phyloP scores from a whole-genome alignment of 164 flowering plant species.

The Stephania japonica region DNA sequence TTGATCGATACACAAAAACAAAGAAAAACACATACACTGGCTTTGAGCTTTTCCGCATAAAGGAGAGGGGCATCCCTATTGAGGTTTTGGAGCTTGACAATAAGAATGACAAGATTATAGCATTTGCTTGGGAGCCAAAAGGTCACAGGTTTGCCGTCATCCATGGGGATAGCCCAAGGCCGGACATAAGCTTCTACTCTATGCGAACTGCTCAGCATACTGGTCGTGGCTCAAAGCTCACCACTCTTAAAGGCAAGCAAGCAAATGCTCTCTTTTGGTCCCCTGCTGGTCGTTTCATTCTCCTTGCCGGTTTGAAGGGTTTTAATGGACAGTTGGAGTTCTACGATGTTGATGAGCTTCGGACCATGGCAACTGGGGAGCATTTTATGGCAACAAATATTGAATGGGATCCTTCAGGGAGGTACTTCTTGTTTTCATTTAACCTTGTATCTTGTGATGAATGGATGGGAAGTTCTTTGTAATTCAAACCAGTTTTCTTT shows the following conservation, averaged over 20 bases:
- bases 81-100: slow-evolving; percentile 98
- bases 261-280: slow-evolving; percentile 99
- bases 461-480: background rate
- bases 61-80: slow-evolving; percentile 91
- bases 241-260: slow-evolving; percentile 86
- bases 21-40: slow-evolving; percentile 96
- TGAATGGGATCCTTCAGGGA: slow-evolving; percentile 99
- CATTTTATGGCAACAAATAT: slow-evolving; percentile 96
- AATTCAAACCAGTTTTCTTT: background rate
- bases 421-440: slow-evolving; percentile 29
- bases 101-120: slow-evolving; percentile 90
- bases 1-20: slow-evolving; percentile 86
- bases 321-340: slow-evolving; percentile 89
- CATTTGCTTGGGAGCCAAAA: slow-evolving; percentile 99
- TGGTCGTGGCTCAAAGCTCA: slow-evolving; percentile 72
- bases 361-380: slow-evolving; percentile 88
- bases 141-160: slow-evolving; percentile 96
- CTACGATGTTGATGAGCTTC: slow-evolving; percentile 92
- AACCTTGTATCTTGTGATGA: background rate
- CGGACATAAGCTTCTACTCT: slow-evolving; percentile 81
- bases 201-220: slow-evolving; percentile 53
- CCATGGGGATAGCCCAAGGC: slow-evolving; percentile 85
- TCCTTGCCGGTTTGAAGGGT: slow-evolving; percentile 86
- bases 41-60: slow-evolving; percentile 95
- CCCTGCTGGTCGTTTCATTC: slow-evolving; percentile 71